These are phyloP conservation scores for Nectriaceae sp. DNA, from an alignment of 2,329 filamentous ascomycete species.

Conservation along the genomic window DNA sequence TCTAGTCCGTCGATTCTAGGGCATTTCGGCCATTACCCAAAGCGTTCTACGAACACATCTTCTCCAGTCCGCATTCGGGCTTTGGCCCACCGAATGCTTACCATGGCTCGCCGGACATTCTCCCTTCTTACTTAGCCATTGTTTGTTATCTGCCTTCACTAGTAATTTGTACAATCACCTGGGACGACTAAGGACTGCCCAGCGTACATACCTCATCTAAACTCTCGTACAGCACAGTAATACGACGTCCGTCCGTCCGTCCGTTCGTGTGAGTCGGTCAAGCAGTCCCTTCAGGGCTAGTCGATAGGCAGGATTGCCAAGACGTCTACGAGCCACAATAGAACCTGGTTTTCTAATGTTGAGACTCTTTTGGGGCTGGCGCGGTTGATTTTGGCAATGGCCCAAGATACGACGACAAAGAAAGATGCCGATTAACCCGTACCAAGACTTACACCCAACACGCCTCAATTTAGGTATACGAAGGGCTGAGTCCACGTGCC, in stretches of 20 bases:
- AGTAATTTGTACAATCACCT: not conserved
- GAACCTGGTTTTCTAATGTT: slow-evolving; percentile 14
- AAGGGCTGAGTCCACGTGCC: slow-evolving; percentile 26
- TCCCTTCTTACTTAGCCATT: not conserved
- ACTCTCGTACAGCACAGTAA: not conserved
- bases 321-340: slow-evolving; percentile 3
- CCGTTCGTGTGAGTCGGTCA: not conserved
- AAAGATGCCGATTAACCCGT: slow-evolving; percentile 30
- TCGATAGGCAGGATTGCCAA: slow-evolving; percentile 10
- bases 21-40: not conserved
- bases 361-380: slow-evolving; percentile 22
- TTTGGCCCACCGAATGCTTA: not conserved
- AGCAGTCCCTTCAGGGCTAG: not conserved
- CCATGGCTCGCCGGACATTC: not conserved
- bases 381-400: slow-evolving; percentile 15
- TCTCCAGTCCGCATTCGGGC: not conserved
- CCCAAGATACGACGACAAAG: slow-evolving; percentile 18
- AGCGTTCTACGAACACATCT: no score
- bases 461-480: slow-evolving; percentile 30
- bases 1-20: no score
- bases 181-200: not conserved
- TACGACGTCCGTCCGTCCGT: not conserved
- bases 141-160: not conserved
- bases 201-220: not conserved
- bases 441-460: slow-evolving; percentile 30